phyloP scores from a whole-genome alignment of 2,329 filamentous ascomycete species.

The Rutstroemia sp. region DNA sequence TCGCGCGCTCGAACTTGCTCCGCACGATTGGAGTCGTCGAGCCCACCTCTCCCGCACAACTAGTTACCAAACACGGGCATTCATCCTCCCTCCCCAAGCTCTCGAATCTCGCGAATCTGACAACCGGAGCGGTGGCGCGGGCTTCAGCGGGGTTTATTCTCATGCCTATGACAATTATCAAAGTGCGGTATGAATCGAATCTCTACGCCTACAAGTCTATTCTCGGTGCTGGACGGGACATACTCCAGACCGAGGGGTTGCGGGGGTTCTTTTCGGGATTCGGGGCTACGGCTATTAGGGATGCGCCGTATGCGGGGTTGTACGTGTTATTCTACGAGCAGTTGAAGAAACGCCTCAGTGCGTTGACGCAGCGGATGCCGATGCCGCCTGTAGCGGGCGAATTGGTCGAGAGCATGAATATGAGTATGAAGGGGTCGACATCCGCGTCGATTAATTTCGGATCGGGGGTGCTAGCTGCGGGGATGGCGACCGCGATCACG shows the following conservation, averaged over 20 bases:
- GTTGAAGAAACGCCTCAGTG: conserved; percentile 55
- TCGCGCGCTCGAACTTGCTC: conserved; percentile 41
- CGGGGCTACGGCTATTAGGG: conserved; percentile 84
- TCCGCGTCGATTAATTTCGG: conserved; percentile 74
- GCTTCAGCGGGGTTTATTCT: conserved; percentile 83
- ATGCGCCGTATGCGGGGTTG: conserved; percentile 93
- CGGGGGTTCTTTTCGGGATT: conserved; percentile 90
- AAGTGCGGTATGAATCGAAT: conserved; percentile 89
- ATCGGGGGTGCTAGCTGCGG: conserved; percentile 74
- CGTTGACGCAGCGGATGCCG: conserved; percentile 18
- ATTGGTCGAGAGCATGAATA: not conserved
- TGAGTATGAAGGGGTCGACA: conserved; percentile 28
- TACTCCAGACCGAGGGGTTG: conserved; percentile 63
- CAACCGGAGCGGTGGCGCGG: conserved; percentile 76
- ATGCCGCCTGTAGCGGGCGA: conserved; percentile 21
- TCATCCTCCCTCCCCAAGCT: conserved; percentile 76
- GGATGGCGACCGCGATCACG: conserved; percentile 76
- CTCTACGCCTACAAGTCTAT: conserved; percentile 79
- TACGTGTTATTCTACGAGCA: conserved; percentile 94
- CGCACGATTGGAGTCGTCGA: conserved; percentile 25
- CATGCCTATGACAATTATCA: conserved; percentile 95
- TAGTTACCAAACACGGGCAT: conserved; percentile 14
- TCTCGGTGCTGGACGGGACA: conserved; percentile 63
- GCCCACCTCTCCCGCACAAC: conserved; percentile 12
- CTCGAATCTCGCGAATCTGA: conserved; percentile 75